These are phyloP conservation scores for Hydnum rufescens DNA, from an alignment of 768 basidiomycete species.

Conservation along the genomic window DNA sequence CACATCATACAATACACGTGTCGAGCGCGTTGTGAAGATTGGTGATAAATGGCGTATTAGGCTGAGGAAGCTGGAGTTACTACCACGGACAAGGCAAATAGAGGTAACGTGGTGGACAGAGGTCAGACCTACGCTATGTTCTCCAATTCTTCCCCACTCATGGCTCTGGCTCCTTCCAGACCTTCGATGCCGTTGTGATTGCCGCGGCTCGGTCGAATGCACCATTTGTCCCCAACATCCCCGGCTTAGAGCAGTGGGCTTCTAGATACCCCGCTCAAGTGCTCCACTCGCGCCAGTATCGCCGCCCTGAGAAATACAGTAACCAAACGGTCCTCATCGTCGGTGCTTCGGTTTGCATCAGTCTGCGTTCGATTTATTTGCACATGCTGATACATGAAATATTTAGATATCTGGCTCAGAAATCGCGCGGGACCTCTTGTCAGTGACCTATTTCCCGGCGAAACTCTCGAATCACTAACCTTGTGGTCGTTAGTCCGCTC, in stretches of 20 bases:
- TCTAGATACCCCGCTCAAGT: slow-evolving; percentile 19
- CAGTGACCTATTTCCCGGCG: too few species aligned
- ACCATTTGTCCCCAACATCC: slow-evolving; percentile 10
- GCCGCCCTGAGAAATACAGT: slow-evolving; percentile 20
- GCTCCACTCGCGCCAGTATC: slow-evolving; percentile 26
- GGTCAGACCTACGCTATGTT: slow-evolving; percentile 13
- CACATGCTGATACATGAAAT: neutral
- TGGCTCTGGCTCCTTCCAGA: neutral
- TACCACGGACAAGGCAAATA: slow-evolving; percentile 17
- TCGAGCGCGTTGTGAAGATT: slow-evolving; percentile 26
- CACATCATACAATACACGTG: slow-evolving; percentile 31
- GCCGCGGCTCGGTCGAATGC: slow-evolving; percentile 11
- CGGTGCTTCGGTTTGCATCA: slow-evolving; percentile 25
- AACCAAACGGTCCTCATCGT: slow-evolving; percentile 26
- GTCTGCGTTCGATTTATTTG: slow-evolving; percentile 13
- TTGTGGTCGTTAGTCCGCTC: too few species aligned
- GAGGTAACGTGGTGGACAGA: slow-evolving; percentile 23
- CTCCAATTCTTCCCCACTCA: neutral
- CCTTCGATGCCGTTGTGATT: slow-evolving; percentile 13
- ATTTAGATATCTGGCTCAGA: slow-evolving; percentile 21
- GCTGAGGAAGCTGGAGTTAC: slow-evolving; percentile 21
- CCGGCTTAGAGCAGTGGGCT: slow-evolving; percentile 21
- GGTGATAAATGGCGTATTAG: slow-evolving; percentile 14
- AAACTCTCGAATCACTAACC: too few species aligned
- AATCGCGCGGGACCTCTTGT: slow-evolving; percentile 22